Evolutionary conservation across 495 filamentous ascomycete genomes (phyloP), one percentile per base, ranked within the genome.

Genomic region (Hypoxylon perforatum): DNA sequence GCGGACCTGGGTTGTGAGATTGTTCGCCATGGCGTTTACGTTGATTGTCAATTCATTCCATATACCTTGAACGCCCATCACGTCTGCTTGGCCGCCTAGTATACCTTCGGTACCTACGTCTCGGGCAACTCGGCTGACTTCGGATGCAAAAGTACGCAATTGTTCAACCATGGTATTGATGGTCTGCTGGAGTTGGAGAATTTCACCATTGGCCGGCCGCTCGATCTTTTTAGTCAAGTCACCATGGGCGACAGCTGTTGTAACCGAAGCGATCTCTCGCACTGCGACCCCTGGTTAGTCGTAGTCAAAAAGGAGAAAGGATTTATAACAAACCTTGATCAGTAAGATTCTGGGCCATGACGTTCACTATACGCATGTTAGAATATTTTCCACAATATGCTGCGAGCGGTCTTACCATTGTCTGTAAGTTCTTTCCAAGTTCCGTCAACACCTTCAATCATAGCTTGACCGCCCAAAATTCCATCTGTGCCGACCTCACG

Each of bases 131-230:
- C 92, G 90, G 12, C 93, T 98, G 58, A 99, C 95, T 82, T 99
- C 94, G 14, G 92, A 94, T 42, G 95, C 95, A 80, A 99, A 99
- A 10, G 93, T 97, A 57, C 94, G 89, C 48, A 99, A 83, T 80
- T 99, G 95, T 70, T 97, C 94, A 73, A 99, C 96, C 95, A 99
- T 99, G 76, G 91, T 96, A 71, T 99, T 99, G 69, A 99, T 98
- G 0, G 95, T 99, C 74, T 97, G 92, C 76, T 99, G 96, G 19
- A 99, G 83, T 74, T 98, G 91, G 30, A 97, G 81, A 69, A 99
- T 98, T 81, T 99, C 96, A 70, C 95, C 95, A 71, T 92, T 89
- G 57, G 95, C 96, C 18, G 93, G 92, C 76, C 93, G 89, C 73
- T 96, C 91, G 63, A 99, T 97, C 78, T 98, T 98, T 77, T 95